A percentile compares a stretch with the other conserved stretches of the same genome.
phyloP scores from a whole-genome alignment of 2,329 filamentous ascomycete genomes.

The Eurotiales sp. region DNA sequence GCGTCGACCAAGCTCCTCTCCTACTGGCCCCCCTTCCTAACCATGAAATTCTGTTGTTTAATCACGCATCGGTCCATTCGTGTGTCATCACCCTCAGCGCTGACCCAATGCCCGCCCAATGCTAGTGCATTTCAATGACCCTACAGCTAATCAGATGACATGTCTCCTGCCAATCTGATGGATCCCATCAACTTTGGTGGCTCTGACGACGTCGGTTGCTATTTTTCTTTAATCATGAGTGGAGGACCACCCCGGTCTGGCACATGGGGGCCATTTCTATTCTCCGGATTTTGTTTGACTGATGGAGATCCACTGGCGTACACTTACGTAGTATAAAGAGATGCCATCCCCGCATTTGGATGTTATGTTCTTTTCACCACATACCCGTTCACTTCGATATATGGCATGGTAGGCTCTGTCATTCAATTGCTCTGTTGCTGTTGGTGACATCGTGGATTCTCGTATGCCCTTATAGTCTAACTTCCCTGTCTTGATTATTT shows the following conservation, averaged over 20 bases:
- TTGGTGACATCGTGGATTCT: background rate
- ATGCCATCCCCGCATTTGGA: background rate
- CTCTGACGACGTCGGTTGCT: too few species aligned
- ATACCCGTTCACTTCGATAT: background rate
- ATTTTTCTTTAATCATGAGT: background rate
- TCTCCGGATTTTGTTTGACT: too few species aligned
- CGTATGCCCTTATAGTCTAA: too few species aligned
- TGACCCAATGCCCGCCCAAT: background rate
- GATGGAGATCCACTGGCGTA: background rate
- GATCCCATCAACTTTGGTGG: background rate
- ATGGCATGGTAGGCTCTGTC: background rate
- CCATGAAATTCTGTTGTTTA: background rate
- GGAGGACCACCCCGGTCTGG: slow-evolving; percentile 5
- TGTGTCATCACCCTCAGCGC: slow-evolving; percentile 2
- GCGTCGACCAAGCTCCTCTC: too few species aligned
- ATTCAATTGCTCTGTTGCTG: background rate
- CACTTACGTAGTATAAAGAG: background rate
- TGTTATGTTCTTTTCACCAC: background rate
- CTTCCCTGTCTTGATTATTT: background rate
- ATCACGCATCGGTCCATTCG: slow-evolving; percentile 7
- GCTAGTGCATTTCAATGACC: background rate
- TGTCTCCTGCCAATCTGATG: background rate
- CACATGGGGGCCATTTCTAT: background rate
- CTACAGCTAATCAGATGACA: background rate
- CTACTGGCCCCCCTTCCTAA: background rate